phyloP scores from a whole-genome alignment of 495 filamentous ascomycete species.

The Trichocladium uniseriatum region DNA sequence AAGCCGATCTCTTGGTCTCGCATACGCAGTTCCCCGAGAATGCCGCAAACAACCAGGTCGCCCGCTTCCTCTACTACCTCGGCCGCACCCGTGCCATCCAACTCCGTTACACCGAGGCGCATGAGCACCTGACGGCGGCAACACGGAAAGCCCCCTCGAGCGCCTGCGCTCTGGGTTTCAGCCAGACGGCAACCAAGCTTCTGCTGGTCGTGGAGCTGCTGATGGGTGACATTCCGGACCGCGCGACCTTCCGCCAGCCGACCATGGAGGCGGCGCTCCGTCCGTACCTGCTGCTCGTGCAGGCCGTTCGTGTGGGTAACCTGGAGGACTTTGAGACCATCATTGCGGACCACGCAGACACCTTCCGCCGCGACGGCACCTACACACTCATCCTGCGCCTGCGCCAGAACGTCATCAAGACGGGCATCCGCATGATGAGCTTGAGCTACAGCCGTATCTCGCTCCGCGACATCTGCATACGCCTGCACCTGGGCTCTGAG shows the following conservation, averaged over 20 bases:
- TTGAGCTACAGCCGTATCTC: conserved; percentile 95
- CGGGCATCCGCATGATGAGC: conserved; percentile 97
- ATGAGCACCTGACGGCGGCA: conserved; percentile 81
- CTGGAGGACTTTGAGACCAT: conserved; percentile 82
- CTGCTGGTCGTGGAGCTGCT: conserved; percentile 90
- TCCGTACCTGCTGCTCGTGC: conserved; percentile 86
- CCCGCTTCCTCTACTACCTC: conserved; percentile 90
- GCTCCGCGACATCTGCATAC: conserved; percentile 94
- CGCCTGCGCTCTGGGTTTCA: conserved; percentile 80
- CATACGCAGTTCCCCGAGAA: conserved; percentile 90
- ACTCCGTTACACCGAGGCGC: conserved; percentile 92
- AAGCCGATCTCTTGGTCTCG: conserved; percentile 89
- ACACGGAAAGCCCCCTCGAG: conserved; percentile 91
- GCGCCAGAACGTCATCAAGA: conserved; percentile 98
- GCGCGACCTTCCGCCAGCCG: conserved; percentile 81
- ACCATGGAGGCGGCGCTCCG: conserved; percentile 75
- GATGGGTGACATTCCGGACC: conserved; percentile 98
- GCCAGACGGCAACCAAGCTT: conserved; percentile 89
- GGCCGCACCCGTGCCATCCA: conserved; percentile 95
- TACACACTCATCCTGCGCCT: conserved; percentile 92
- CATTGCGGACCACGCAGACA: conserved; percentile 66
- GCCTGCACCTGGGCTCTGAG: conserved; percentile 82
- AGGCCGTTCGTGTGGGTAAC: conserved; percentile 90
- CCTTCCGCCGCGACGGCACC: conserved; percentile 86
- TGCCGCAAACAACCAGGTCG: conserved; percentile 95